Evolutionary conservation across 2,329 filamentous ascomycete species (phyloP).

Genomic region (Xenoacremonium recifei): DNA sequence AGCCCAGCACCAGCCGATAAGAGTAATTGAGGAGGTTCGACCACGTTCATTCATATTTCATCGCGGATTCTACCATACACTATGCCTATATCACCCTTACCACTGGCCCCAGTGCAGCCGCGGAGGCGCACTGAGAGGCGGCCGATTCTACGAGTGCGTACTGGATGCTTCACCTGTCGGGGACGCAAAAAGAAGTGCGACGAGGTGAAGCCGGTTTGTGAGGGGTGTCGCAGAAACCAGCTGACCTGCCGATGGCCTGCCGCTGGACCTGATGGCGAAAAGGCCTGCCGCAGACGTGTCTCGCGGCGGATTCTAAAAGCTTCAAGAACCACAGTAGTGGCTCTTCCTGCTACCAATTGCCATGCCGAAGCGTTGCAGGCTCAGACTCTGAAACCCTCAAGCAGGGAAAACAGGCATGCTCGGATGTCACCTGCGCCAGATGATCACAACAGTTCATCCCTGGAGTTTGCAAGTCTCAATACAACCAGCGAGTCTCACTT

Average conservation of each 20-base stretch:
- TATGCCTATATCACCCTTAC: too few relatives aligned
- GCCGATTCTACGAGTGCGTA: conserved; percentile 10
- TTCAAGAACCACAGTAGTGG: too few relatives aligned
- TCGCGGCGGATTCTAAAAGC: neutral
- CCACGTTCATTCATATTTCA: too few relatives aligned
- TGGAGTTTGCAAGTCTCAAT: too few relatives aligned
- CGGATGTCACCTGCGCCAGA: too few relatives aligned
- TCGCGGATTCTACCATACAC: too few relatives aligned
- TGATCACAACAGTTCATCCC: too few relatives aligned
- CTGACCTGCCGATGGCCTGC: conserved; percentile 17
- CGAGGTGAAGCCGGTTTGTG: conserved; percentile 34
- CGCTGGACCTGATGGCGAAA: neutral
- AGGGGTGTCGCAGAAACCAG: conserved; percentile 28
- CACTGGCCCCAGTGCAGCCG: too few relatives aligned
- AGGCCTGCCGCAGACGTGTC: neutral
- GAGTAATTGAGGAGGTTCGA: too few relatives aligned
- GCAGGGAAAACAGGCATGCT: neutral
- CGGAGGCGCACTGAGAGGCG: too few relatives aligned
- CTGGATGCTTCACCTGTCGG: conserved; percentile 39
- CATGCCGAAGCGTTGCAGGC: neutral
- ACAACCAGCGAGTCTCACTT: too few relatives aligned
- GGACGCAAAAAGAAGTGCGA: conserved; percentile 43
- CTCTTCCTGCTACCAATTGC: neutral
- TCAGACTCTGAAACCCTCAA: neutral
- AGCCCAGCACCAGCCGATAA: too few relatives aligned